These are phyloP conservation scores for Colletotrichum cordylinicola DNA, from an alignment of 2,329 filamentous ascomycete species.

Conservation along the genomic window DNA sequence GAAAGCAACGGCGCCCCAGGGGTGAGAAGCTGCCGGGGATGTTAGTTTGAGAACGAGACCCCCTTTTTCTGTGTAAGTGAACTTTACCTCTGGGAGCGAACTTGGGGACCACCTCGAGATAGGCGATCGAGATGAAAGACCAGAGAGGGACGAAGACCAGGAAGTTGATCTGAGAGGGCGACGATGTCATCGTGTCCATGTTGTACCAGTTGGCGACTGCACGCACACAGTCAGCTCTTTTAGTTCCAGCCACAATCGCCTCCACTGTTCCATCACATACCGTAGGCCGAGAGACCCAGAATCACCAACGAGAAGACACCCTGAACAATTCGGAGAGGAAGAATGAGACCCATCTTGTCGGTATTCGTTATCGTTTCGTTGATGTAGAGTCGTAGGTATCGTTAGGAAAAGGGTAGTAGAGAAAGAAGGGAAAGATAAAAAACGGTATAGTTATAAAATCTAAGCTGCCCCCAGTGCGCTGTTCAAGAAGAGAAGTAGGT, in stretches of 20 bases:
- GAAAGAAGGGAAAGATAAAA: background rate
- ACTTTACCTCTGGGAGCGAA: constrained; percentile 46
- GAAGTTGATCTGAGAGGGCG: constrained; percentile 65
- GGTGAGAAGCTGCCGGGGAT: constrained; percentile 44
- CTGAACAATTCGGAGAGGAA: constrained; percentile 52
- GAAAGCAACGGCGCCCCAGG: constrained; percentile 52
- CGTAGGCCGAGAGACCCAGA: constrained; percentile 54
- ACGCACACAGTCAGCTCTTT: constrained; percentile 18
- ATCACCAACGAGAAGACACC: constrained; percentile 49
- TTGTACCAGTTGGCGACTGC: constrained; percentile 67
- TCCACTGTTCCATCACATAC: constrained; percentile 38
- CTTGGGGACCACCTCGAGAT: constrained; percentile 56
- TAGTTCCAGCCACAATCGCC: background rate
- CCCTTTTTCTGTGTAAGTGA: no score
- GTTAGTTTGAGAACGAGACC: background rate
- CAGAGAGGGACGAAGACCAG: constrained; percentile 60
- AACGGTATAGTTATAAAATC: constrained; percentile 3
- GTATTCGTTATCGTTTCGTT: constrained; percentile 18
- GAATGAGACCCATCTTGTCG: constrained; percentile 46
- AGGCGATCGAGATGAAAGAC: constrained; percentile 59
- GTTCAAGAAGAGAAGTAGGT: constrained; percentile 14
- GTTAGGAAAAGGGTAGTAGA: background rate
- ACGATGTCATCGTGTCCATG: constrained; percentile 55
- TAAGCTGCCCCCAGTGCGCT: constrained; percentile 23
- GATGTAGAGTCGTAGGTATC: background rate